Conservation (phyloP, 2,329 filamentous ascomycete species). For the Furcasterigmium sp. region DNA sequence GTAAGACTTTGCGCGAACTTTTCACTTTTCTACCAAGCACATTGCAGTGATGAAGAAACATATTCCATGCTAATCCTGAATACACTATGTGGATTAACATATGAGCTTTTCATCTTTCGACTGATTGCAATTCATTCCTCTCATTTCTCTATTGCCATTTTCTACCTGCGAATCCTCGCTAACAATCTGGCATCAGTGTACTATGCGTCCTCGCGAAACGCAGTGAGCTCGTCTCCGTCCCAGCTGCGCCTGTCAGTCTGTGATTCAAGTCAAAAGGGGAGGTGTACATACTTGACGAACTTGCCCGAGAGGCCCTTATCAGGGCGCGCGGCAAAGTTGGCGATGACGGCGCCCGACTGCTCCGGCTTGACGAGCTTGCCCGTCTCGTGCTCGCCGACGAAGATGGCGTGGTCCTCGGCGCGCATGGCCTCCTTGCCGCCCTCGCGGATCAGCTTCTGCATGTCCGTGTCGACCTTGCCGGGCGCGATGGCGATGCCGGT, state of each 20-base stretch:
- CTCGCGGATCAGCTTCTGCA: constrained; percentile 80
- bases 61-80: constrained; percentile 79
- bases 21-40: not conserved
- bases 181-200: constrained; percentile 3
- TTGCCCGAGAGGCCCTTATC: constrained; percentile 67
- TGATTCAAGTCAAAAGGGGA: not conserved
- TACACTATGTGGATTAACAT: constrained; percentile 58
- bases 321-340: constrained; percentile 64
- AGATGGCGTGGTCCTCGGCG: constrained; percentile 56
- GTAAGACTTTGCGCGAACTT: constrained; percentile 15
- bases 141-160: constrained; percentile 1
- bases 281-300: constrained; percentile 56
- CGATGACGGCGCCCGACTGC: constrained; percentile 81
- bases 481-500: constrained; percentile 69
- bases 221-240: constrained; percentile 46
- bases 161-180: constrained; percentile 5
- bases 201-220: constrained; percentile 37
- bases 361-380: constrained; percentile 75
- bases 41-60: constrained; percentile 58
- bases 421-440: constrained; percentile 44
- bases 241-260: constrained; percentile 36
- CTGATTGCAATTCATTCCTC: constrained; percentile 45
- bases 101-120: constrained; percentile 83
- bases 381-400: constrained; percentile 62
- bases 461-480: constrained; percentile 81